These are phyloP conservation scores for Gonium pectorale DNA, from an alignment of 139 green algal species.

Conservation along the genomic window DNA sequence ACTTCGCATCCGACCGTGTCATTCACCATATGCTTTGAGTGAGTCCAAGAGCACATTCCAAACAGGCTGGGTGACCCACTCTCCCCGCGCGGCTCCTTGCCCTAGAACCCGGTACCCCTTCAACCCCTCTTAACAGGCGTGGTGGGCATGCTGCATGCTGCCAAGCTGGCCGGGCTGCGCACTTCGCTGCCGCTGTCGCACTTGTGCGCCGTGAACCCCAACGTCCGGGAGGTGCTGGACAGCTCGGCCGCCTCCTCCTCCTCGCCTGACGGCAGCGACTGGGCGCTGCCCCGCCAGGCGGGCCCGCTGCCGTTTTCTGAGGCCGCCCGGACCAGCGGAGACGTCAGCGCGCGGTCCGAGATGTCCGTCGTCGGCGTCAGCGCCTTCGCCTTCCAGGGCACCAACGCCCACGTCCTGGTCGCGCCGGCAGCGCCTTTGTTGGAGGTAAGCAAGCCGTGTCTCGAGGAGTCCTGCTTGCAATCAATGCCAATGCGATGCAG, in stretches of 20 bases:
- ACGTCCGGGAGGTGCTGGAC: slow-evolving; percentile 47
- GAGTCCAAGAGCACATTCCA: no score
- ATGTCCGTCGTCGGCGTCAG: slow-evolving; percentile 63
- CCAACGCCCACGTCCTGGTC: slow-evolving; percentile 79
- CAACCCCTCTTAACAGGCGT: no score
- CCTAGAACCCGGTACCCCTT: no score
- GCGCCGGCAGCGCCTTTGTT: no score
- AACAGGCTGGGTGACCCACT: no score
- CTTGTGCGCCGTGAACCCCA: slow-evolving; percentile 67
- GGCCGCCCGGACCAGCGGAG: not conserved
- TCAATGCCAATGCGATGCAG: no score
- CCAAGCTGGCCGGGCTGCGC: slow-evolving; percentile 3
- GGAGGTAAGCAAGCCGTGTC: not conserved
- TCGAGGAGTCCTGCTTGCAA: no score
- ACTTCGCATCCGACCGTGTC: no score
- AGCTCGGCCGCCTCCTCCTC: not conserved
- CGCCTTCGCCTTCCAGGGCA: slow-evolving; percentile 88
- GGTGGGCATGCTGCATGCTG: slow-evolving; percentile 66
- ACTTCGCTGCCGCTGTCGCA: slow-evolving; percentile 63
- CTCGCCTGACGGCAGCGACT: slow-evolving; percentile 7
- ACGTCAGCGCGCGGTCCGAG: not conserved
- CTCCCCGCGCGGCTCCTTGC: no score
- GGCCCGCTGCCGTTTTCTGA: slow-evolving; percentile 27
- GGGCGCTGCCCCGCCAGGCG: slow-evolving; percentile 23
- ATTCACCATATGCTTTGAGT: no score